Conservation (phyloP, 108 stramenopile species). For the Conticribra weissflogii region DNA sequence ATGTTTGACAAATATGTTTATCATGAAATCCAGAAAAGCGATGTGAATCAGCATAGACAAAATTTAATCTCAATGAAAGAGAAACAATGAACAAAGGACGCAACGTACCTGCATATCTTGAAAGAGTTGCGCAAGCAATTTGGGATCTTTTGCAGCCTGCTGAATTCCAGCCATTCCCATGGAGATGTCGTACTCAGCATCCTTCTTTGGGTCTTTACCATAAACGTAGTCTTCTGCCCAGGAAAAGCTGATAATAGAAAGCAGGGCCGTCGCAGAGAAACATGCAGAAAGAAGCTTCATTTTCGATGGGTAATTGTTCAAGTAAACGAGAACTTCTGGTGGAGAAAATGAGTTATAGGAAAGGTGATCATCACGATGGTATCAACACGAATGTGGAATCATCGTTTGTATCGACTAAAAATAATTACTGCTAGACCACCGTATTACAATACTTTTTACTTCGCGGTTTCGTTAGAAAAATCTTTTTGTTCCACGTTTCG, state of each 20-base stretch:
- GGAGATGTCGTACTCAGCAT: slow-evolving; percentile 70
- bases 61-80: slow-evolving; percentile 14
- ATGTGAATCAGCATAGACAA: too few relatives aligned
- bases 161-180: slow-evolving; percentile 87
- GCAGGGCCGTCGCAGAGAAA: slow-evolving; percentile 50
- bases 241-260: slow-evolving; percentile 37
- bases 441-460: too few relatives aligned
- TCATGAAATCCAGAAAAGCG: too few relatives aligned
- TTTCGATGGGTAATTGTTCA: slow-evolving; percentile 10
- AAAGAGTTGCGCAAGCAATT: slow-evolving; percentile 87
- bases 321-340: slow-evolving; percentile 13
- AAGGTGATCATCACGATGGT: too few relatives aligned
- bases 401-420: too few relatives aligned
- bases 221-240: slow-evolving; percentile 39
- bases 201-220: slow-evolving; percentile 65
- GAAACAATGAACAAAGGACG: background rate
- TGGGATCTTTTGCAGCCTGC: slow-evolving; percentile 83
- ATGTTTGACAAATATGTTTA: too few relatives aligned
- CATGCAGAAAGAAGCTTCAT: slow-evolving; percentile 52
- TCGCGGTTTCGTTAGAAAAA: too few relatives aligned
- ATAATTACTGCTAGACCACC: too few relatives aligned
- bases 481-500: too few relatives aligned
- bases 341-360: too few relatives aligned
- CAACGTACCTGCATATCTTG: slow-evolving; percentile 84
- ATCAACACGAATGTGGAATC: too few relatives aligned